Evolutionary conservation across 108 stramenopile species (phyloP), one percentile per base, ranked within the genome.

Genomic region (Pelagomonas calceolata): DNA sequence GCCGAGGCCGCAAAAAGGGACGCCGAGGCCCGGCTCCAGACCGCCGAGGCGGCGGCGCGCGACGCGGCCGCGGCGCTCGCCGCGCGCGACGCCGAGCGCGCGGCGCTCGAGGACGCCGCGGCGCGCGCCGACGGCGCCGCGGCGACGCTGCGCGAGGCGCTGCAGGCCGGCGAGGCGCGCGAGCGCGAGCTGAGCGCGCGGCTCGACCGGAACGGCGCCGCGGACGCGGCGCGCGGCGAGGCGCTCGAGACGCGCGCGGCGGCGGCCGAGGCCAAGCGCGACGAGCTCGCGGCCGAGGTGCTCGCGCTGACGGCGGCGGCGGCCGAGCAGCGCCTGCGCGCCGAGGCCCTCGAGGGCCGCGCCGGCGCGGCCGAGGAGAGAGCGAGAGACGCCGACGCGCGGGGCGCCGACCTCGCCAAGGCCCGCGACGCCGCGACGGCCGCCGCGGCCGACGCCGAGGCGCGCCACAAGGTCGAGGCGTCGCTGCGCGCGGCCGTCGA

Each of bases 401-500:
- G 21, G 21, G 3, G 21, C 21, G 51, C 7, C 51, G 14, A 16
- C 51, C 7, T 12, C 51, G 51, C 51, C 21, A 26, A 1, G 26
- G 51, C 18, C 3, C 21, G 14, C 51, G 51, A 60, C 51, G 51
- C 21, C 51, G 7, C 7, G 51, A 3, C 21, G 21, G 21, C 21
- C 51, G 51, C 18, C 51, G 26, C 14, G 51, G 51, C 3, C 51
- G 21, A 1, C 26, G 14, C 26, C 7, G 51, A 60, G 21, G 21
- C 18, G 26, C 21, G 21, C 7, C 51, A 1, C 51, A 26, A 17
- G 21, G 21, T 74, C 46, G 73, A 68, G 34, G 34, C 16, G 30
- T 14, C 66, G 21, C 45, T 74, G 46, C 36, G 67, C 14, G 30
- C 26, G 34, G 10, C 32, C 7, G 64, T 32, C 66, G 73, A 74